phyloP scores from a whole-genome alignment of 139 green algal species.

The Diplosphaera chodatii region DNA sequence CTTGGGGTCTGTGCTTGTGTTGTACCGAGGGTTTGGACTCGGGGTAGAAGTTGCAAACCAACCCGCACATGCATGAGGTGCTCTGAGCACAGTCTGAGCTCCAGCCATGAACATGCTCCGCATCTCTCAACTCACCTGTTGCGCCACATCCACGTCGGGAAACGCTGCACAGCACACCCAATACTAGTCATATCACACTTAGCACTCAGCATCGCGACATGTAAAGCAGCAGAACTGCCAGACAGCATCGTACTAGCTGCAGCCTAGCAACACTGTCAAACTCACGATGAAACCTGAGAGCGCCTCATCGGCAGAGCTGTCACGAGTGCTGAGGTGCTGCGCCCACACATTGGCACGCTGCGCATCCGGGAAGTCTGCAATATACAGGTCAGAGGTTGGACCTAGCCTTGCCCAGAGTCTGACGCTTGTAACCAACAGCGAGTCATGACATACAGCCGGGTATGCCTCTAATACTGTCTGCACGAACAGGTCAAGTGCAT shows the following conservation, averaged over 20 bases:
- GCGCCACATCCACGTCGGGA: slow-evolving; percentile 61
- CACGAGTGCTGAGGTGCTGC: slow-evolving; percentile 19
- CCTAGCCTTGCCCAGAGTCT: slow-evolving; percentile 9
- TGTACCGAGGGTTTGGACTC: no score
- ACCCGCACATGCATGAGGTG: no score
- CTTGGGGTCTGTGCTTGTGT: no score
- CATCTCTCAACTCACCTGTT: slow-evolving; percentile 24
- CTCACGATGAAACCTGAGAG: slow-evolving; percentile 34
- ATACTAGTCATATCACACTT: background rate
- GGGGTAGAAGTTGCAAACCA: no score
- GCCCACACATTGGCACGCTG: slow-evolving; percentile 45
- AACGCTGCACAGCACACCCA: slow-evolving; percentile 24
- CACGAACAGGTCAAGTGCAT: no score
- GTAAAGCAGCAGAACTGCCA: background rate
- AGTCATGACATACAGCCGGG: no score
- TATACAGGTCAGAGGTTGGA: slow-evolving; percentile 8
- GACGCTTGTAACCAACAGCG: no score
- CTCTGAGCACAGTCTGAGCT: no score
- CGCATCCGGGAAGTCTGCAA: slow-evolving; percentile 60
- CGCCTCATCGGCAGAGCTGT: slow-evolving; percentile 21
- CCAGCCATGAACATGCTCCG: no score
- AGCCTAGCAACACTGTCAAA: no score
- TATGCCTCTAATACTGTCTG: no score
- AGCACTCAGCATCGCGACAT: no score
- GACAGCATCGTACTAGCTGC: background rate